These are phyloP conservation scores for Fusarium musae DNA, from an alignment of 2,329 filamentous ascomycete species.

Conservation along the genomic window DNA sequence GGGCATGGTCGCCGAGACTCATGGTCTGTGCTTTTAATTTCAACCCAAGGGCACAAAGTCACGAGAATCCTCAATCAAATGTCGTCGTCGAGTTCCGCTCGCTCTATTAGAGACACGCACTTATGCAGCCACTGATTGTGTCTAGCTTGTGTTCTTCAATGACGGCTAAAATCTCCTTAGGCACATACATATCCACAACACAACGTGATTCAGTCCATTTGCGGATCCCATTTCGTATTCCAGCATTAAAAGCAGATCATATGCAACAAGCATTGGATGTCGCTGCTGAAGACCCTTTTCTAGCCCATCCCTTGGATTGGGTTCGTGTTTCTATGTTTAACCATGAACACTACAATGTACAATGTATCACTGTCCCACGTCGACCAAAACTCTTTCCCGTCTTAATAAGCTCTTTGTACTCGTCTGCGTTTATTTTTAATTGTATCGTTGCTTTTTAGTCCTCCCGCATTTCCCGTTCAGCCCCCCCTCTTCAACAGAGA, in stretches of 20 bases:
- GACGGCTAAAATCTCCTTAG: background rate
- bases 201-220: constrained; percentile 5
- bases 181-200: constrained; percentile 5
- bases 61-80: background rate
- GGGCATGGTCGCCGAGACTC: constrained; percentile 26
- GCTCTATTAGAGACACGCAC: background rate
- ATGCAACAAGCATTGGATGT: constrained; percentile 17
- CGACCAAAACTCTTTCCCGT: background rate
- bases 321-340: constrained; percentile 6
- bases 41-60: background rate
- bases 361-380: background rate
- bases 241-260: constrained; percentile 27
- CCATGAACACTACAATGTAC: background rate
- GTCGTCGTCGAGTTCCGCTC: background rate
- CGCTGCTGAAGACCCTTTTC: constrained; percentile 2
- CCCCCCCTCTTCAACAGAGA: background rate
- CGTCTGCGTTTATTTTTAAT: background rate
- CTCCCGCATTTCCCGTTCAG: constrained; percentile 27
- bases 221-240: constrained; percentile 18
- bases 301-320: background rate
- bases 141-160: background rate
- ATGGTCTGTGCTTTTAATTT: constrained; percentile 19
- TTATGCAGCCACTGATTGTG: background rate
- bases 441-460: constrained; percentile 7
- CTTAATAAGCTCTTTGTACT: background rate